Percentiles rank a stretch among this genome's conserved stretches.
Conservation (phyloP, 148 eudicot genomes). For the Fallopia convolvulus region DNA sequence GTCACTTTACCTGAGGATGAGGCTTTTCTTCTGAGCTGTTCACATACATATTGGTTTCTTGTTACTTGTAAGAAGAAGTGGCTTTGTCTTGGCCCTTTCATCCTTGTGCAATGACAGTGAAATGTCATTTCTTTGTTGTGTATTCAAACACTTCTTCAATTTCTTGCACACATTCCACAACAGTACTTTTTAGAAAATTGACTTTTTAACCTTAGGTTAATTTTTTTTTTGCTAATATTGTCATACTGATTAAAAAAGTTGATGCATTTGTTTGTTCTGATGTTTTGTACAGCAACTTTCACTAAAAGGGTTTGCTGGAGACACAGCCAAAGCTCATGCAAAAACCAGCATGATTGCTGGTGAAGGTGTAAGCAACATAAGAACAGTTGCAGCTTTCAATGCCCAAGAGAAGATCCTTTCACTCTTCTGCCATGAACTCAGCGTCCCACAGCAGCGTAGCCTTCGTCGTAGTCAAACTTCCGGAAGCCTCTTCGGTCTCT, state of each 20-base stretch:
- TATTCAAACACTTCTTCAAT: constrained; percentile 1
- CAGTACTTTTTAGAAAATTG: neutral
- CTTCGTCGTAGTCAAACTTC: constrained; percentile 67
- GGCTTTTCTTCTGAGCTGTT: neutral
- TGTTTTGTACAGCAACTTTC: constrained; percentile 72
- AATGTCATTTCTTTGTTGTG: neutral
- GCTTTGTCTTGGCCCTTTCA: neutral
- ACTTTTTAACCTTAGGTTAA: neutral
- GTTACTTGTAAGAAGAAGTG: neutral
- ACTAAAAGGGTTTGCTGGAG: constrained; percentile 96
- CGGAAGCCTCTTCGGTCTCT: constrained; percentile 83
- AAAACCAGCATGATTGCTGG: constrained; percentile 99
- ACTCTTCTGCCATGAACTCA: constrained; percentile 69
- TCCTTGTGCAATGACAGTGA: neutral
- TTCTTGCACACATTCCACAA: constrained; percentile 2
- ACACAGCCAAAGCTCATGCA: constrained; percentile 98
- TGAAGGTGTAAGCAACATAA: constrained; percentile 94
- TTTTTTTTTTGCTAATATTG: neutral
- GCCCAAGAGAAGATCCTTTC: constrained; percentile 85
- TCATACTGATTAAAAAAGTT: neutral
- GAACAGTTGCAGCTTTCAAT: constrained; percentile 97
- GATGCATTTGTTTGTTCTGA: neutral
- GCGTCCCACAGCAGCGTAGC: constrained; percentile 62
- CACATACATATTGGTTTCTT: neutral
- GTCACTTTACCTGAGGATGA: constrained; percentile 3